These are phyloP conservation scores for Colletotrichum liriopes DNA, from an alignment of 2,329 filamentous ascomycete species.

Conservation along the genomic window DNA sequence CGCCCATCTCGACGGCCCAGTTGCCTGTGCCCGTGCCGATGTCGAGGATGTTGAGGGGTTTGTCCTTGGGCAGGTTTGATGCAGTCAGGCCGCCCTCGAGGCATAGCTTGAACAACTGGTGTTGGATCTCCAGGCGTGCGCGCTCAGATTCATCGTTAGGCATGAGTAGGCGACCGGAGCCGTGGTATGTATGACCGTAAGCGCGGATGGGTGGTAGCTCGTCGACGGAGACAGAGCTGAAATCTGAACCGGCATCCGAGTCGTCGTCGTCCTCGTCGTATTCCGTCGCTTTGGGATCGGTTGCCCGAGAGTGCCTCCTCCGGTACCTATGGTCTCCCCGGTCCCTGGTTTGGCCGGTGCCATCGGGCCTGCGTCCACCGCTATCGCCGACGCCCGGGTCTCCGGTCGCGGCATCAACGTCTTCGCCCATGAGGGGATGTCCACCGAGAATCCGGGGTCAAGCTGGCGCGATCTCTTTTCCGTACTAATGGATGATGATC, in stretches of 20 bases:
- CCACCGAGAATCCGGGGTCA: too few relatives aligned
- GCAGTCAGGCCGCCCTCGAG: conserved; percentile 52
- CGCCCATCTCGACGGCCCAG: conserved; percentile 62
- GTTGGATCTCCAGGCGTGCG: conserved; percentile 51
- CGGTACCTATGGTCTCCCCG: conserved; percentile 29
- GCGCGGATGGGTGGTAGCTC: conserved; percentile 52
- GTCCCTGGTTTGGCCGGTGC: conserved; percentile 5
- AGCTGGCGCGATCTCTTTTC: background rate
- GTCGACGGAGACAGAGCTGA: conserved; percentile 52
- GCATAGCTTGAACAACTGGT: conserved; percentile 54
- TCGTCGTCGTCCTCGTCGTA: conserved; percentile 46
- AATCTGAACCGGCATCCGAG: conserved; percentile 51
- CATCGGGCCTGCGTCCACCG: conserved; percentile 12
- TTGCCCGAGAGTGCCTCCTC: conserved; percentile 24
- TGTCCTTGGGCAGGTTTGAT: conserved; percentile 49
- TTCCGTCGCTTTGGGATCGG: background rate
- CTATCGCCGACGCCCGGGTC: conserved; percentile 36
- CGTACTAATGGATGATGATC: background rate
- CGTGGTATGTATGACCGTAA: conserved; percentile 56
- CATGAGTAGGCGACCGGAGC: conserved; percentile 52
- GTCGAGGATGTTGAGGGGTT: conserved; percentile 55
- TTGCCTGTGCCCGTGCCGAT: conserved; percentile 60
- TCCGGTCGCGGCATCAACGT: conserved; percentile 30
- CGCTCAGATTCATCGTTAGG: conserved; percentile 55
- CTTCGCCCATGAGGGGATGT: conserved; percentile 27